Base-by-base conservation (phyloP, 495 filamentous ascomycete species). In the Stereocaulon alpinum region DNA sequence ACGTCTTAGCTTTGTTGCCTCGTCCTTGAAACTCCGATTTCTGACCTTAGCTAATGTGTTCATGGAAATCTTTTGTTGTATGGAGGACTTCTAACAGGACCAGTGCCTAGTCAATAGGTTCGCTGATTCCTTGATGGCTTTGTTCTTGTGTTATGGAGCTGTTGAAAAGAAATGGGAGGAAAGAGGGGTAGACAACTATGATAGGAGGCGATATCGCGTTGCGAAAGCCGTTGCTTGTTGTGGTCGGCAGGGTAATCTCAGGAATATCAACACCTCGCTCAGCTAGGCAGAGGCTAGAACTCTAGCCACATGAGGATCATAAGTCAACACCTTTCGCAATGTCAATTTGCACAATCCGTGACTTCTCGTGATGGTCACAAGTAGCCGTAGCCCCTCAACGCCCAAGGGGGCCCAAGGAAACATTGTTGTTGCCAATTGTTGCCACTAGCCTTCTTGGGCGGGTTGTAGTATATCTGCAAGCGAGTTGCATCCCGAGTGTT, bases 241-340 rank as follows among this genome's bases (percentile, higher is more conserved):
- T 52, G 27, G 49, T 37, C 34, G 34, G 7, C 34, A 37, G 12
- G 3, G 34, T 37, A 37, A 37, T 37, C 32, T 52, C 30, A 52
- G 49, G 17, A n/a, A 37, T 24, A 50, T 50, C 49, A 52, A 52
- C 49, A 52, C 49, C 9, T 52, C 15, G 34, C 34, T 37, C 34
- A 37, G 34, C 34, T 37, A 37, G 6, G 34, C 34, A 37, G 12
- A 37, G 4, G 34, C 34, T 37, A 37, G 34, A 12, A 37, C 34
- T 11, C 34, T 37, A 52, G 49, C 49, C 14, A 52, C 29, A 10
- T 29, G 4, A n/a, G 30, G 4, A n/a, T 37, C 30, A 52, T 44
- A 6, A 3, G n/a, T 52, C 49, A 51, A 34, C 48, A 52, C 49
- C 14, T 52, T n/a, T 0, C 12, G 17, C 9, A 14, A 30, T 52